Evolutionary conservation across 2,329 filamentous ascomycete genomes (phyloP), one percentile per base, ranked within the genome.

Genomic region (Fusarium sp.): DNA sequence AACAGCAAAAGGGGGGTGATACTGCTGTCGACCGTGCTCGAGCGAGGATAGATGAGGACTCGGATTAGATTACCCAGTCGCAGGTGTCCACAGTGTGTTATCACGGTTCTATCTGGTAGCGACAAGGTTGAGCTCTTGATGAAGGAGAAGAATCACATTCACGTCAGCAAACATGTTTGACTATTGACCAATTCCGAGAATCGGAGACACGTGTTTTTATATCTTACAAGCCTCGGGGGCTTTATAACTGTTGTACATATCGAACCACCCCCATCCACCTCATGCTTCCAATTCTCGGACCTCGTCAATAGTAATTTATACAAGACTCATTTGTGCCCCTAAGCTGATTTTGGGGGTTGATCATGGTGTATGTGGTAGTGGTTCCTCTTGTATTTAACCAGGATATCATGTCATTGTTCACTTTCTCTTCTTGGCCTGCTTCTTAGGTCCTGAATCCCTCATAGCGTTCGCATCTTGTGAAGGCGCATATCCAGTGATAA

Each of bases 11-110:
- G 42, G 78, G 81, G 3, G 87, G 87, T 7, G 78, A 89, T 70
- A 89, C 87, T n/a, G 87, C 85, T 16, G 84, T 89, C 49, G 87
- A 89, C 72, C 81, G 87, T 48, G 87, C 87, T 49, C 79, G 87
- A 67, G 87, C 87, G 52, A 84, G 82, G 47, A 87, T 89, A 73
- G 83, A 89, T 69, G 85, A 88, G 57, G 87, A 90, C 74, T 89
- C 87, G 59, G 85, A 89, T 70, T 88, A 84, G 80, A 31, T 48
- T 38, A 23, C 37, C 38, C 24, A n/a, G 50, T 20, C 38, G 21
- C 24, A 47, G 28, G 41, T 43, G 48, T 63, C 57, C 46, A 23
- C 35, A 48, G 52, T 29, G 46, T 50, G 57, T 68, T 63, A 65
- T 28, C 55, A 63, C 69, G 46, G 37, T 63, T 62, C 63, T 52